Evolutionary conservation across 345 rosid genomes (phyloP).

Genomic region (Theobroma cacao): DNA sequence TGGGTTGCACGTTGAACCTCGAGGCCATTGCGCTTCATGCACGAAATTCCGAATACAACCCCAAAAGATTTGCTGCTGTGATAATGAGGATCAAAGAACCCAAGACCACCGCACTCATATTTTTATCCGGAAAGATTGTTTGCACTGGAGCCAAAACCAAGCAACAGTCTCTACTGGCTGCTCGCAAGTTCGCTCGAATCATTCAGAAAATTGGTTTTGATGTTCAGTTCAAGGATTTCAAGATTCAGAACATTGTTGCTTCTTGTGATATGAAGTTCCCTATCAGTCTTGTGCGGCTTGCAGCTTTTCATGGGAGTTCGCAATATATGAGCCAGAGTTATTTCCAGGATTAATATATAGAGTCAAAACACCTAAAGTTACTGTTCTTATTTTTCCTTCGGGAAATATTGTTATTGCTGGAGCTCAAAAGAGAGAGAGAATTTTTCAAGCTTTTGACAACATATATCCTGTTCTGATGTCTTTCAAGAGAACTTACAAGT

Average conservation of each 20-base stretch:
- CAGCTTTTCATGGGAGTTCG: conserved; percentile 77
- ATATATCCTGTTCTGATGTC: conserved; percentile 69
- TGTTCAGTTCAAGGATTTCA: conserved; percentile 91
- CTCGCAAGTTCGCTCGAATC: conserved; percentile 82
- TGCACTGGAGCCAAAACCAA: conserved; percentile 93
- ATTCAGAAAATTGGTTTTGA: conserved; percentile 89
- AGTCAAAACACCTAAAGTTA: conserved; percentile 87
- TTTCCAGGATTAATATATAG: conserved; percentile 89
- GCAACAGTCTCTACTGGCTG: conserved; percentile 74
- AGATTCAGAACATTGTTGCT: conserved; percentile 93
- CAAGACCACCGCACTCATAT: conserved; percentile 81
- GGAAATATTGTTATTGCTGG: conserved; percentile 95
- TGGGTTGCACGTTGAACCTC: conserved; percentile 85
- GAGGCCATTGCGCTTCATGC: conserved; percentile 79
- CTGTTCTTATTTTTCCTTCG: conserved; percentile 76
- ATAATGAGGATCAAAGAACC: conserved; percentile 95
- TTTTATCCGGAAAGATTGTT: conserved; percentile 95
- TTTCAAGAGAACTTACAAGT: neutral
- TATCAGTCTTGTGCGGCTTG: conserved; percentile 83
- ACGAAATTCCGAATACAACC: conserved; percentile 83
- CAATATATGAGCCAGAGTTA: conserved; percentile 93
- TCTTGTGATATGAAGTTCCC: conserved; percentile 89
- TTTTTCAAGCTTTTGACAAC: conserved; percentile 81
- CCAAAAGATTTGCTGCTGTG: conserved; percentile 94
- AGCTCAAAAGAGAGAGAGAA: conserved; percentile 87